Evolutionary conservation across 805 yeast species (phyloP), one percentile per base, ranked within the genome.

Genomic region (Wickerhamiella siamensis): DNA sequence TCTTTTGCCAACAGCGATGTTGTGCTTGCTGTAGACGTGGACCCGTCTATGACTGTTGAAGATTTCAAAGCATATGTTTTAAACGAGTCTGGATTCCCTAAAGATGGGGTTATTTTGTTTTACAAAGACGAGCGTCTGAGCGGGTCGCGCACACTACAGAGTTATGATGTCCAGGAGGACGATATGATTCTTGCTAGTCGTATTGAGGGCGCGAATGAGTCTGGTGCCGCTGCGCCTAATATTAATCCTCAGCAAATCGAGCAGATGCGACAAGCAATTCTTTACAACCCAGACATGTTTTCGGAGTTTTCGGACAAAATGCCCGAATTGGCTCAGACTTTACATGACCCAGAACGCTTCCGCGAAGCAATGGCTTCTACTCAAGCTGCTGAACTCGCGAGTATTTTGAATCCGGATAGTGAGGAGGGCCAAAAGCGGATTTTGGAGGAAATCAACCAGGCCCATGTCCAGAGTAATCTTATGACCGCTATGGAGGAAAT

Each of bases 401-500:
- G 8, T 9, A 20, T 36, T 56, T 65, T 66, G 33, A 72, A 79
- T 50, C 87, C 87, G 3, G 83, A 79, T 53, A 70, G 74, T 51
- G 82, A 83, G 16, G 82, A 72, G 29, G 76, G 71, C 45, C 84
- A 80, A 51, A 69, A 67, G 17, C 69, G 70, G 49, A 77, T 83
- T 35, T 50, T 76, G 54, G 74, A 74, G 51, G 82, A 77, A 33
- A 77, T 88, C 38, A 83, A 83, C 45, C 93, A 83, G 47, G 29
- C 29, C 29, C 29, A 24, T 12, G 29, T 24, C 10, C 29, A 24
- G 12, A 24, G 29, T 12, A 83, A 84, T 55, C 65, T 81, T 66
- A 69, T 74, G 36, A 67, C 74, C 48, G 97, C 98, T 0, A 68
- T 77, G 57, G 96, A 87, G 44, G 76, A 78, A 41, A 75, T 88